Evolutionary conservation across 345 rosid genomes (phyloP), one percentile per base, ranked within the genome.

Genomic region (Rubroshorea leprosula): DNA sequence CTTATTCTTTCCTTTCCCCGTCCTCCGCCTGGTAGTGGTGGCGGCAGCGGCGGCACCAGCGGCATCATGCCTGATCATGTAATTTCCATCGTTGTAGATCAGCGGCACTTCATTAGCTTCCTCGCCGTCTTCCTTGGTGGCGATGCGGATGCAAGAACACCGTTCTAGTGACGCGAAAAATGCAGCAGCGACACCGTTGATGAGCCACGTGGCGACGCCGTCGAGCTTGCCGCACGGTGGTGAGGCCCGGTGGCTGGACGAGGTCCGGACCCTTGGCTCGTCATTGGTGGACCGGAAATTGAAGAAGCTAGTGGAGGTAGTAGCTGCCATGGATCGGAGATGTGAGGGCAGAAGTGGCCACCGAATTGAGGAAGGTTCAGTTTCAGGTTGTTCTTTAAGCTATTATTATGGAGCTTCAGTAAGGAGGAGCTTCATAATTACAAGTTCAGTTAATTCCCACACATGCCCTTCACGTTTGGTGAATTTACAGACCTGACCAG

Each of bases 171-270:
- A 83, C 25, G 82, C 83, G 19, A 83, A 83, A 47, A 83, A 83
- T 0, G 89, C 89, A 2, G 67, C 25, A 0, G 83, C 72, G 5
- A 83, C 69, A 0, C 89, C 86, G 25, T 80, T 80, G 57, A 78
- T 61, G 71, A 83, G 44, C 89, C 89, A 83, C 77, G 72, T 74
- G 6, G 83, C 86, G 49, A 83, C 75, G 41, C 85, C 81, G 46
- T 83, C 88, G 15, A 80, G 72, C 79, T 77, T 79, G 3, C 80
- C 76, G 15, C 81, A 74, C n/a, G 67, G 76, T 4, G 71, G 57
- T 1, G 75, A 59, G 4, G 73, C 71, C 48, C 76, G 71, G 2
- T 74, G 79, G 57, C 49, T 56, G 5, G 73, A 26, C 6, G 74
- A 8, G 55, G 59, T 6, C 5, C 77, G 71, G 24, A 68, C 64